Evolutionary conservation across 768 basidiomycete genomes (phyloP), one percentile per base, ranked within the genome.

Genomic region (Russula ochroleuca): DNA sequence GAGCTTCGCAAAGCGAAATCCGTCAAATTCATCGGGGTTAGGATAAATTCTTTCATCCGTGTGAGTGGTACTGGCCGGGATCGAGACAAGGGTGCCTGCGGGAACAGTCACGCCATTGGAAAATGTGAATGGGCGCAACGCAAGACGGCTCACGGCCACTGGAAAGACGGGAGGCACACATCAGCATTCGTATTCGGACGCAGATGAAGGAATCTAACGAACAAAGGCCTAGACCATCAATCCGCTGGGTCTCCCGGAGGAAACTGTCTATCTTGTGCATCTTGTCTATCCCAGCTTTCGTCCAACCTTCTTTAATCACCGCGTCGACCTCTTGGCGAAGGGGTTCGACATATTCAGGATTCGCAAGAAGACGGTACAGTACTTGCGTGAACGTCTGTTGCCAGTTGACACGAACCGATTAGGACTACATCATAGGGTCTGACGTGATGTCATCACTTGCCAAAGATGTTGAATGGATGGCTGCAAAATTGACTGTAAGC

Each of bases 21-120:
- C 74, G 37, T 78, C 72, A 45, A 81, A 81, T 50, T 33, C 61
- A 14, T 72, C 67, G 0, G 83, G 72, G 55, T 80, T 73, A 19
- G 71, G 63, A 66, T 83, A 85, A 21, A 73, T 68, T 17, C 70
- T 71, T 23, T 72, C 72, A 63, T 82, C 78, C n/a, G 71, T 71
- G 62, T 79, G 78, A 69, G 76, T 70, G 21, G 74, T 62, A 28
- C 65, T 57, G 8, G 71, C 58, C 13, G 75, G 74, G 7, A 75
- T 71, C 14, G 71, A 68, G n/a, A 80, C 67, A 28, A 72, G 69
- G n/a, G 74, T 75, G 59, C 81, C 81, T 5, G 66, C 66, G 21
- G 79, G 78, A 48, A 76, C 64, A 38, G 68, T 70, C 41, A 74
- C 72, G 47, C 76, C 78, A 55, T 77, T 70, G 23, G 75, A 75